These are phyloP conservation scores for Smittium culicis DNA, from an alignment of 371 early-diverging fungal genomes.

Conservation along the genomic window DNA sequence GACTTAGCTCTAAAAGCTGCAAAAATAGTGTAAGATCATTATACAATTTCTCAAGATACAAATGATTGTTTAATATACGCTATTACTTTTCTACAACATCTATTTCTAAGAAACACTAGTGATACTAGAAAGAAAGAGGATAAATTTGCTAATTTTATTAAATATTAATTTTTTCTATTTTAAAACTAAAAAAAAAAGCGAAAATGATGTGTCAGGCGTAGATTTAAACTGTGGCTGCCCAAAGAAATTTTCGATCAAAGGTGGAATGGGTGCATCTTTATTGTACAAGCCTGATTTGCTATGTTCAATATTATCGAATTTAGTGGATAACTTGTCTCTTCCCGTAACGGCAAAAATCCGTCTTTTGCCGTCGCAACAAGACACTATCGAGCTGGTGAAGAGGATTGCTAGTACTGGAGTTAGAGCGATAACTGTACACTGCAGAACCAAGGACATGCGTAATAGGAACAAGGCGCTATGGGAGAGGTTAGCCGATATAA, in stretches of 20 bases:
- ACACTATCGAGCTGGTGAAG: constrained; percentile 66
- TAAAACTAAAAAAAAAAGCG: constrained; percentile 29
- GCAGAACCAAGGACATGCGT: constrained; percentile 62
- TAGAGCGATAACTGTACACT: constrained; percentile 79
- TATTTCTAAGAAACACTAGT: no score
- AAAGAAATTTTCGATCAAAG: constrained; percentile 81
- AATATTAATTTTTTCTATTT: constrained; percentile 2
- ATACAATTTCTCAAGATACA: no score
- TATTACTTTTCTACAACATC: no score
- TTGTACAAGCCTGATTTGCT: constrained; percentile 70
- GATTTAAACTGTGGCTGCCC: constrained; percentile 97
- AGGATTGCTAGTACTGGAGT: constrained; percentile 69
- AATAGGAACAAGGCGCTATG: constrained; percentile 69
- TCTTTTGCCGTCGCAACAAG: constrained; percentile 49
- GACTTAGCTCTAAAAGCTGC: constrained; percentile 81
- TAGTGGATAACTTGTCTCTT: constrained; percentile 55
- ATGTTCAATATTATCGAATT: constrained; percentile 53
- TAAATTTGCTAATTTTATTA: no score
- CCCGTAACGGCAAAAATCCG: constrained; percentile 73
- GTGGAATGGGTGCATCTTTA: constrained; percentile 92
- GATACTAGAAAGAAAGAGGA: no score
- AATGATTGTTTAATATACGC: no score
- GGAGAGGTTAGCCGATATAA: constrained; percentile 62
- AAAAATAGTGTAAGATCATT: constrained; percentile 53
- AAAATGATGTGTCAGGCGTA: constrained; percentile 71